Conservation (phyloP, 805 yeast species). For the Pichia thaimueangensis region DNA sequence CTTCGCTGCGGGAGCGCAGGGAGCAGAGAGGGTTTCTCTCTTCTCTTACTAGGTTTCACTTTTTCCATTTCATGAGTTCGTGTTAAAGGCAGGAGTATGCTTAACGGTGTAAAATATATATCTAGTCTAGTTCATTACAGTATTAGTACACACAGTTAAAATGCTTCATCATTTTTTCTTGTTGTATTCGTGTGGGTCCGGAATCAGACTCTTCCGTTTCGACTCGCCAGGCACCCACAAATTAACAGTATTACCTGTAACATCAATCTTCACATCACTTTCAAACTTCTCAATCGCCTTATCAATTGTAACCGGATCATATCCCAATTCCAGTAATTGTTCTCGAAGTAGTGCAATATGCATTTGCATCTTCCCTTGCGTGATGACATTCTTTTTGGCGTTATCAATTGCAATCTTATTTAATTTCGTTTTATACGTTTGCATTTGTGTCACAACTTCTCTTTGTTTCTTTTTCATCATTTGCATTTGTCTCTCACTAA, state of each 20-base stretch:
- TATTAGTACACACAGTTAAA: too few relatives aligned
- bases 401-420: constrained; percentile 49
- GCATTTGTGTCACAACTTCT: constrained; percentile 42
- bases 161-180: constrained; percentile 26
- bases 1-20: too few relatives aligned
- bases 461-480: constrained; percentile 23
- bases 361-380: constrained; percentile 54
- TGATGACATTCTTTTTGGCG: constrained; percentile 39
- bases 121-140: too few relatives aligned
- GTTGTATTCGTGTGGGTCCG: constrained; percentile 58
- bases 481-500: constrained; percentile 20
- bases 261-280: constrained; percentile 49
- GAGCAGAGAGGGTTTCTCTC: too few relatives aligned
- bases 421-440: constrained; percentile 44
- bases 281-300: constrained; percentile 51
- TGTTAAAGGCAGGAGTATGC: too few relatives aligned
- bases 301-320: constrained; percentile 52
- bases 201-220: constrained; percentile 43
- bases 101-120: too few relatives aligned
- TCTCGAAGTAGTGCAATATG: constrained; percentile 61
- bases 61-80: too few relatives aligned
- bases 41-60: too few relatives aligned
- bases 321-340: constrained; percentile 51
- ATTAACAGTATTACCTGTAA: constrained; percentile 48
- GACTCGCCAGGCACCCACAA: constrained; percentile 57